phyloP scores from a whole-genome alignment of 2,329 filamentous ascomycete species.

The Neopestalotiopsis rosae region DNA sequence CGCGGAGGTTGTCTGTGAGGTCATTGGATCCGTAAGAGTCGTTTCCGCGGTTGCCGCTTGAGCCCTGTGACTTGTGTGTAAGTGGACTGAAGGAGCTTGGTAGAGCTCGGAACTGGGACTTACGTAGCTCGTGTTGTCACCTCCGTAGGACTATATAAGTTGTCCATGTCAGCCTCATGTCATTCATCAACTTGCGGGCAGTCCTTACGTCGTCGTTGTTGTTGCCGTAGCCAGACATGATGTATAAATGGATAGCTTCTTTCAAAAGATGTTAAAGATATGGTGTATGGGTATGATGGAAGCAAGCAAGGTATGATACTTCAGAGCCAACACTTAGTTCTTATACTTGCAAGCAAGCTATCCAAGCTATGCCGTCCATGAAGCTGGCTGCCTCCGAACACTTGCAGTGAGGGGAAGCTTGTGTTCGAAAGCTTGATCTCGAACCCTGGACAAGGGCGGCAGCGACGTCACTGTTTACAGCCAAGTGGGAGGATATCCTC shows the following conservation, averaged over 20 bases:
- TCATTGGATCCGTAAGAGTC: conserved; percentile 14
- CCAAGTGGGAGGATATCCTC: not conserved
- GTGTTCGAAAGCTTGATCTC: conserved; percentile 6
- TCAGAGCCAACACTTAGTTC: not conserved
- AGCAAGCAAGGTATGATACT: not conserved
- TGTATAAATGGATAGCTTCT: conserved; percentile 19
- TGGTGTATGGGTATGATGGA: not conserved
- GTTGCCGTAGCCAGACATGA: conserved; percentile 53
- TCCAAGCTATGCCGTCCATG: not conserved
- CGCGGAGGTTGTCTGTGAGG: conserved; percentile 13
- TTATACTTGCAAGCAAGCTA: not conserved
- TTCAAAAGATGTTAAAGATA: not conserved
- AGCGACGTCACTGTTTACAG: conserved; percentile 5
- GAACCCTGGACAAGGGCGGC: not conserved
- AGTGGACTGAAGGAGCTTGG: not conserved
- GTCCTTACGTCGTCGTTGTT: conserved; percentile 46
- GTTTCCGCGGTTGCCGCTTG: conserved; percentile 1
- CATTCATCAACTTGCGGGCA: not conserved
- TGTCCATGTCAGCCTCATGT: conserved; percentile 3
- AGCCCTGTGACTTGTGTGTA: not conserved
- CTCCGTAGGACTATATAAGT: conserved; percentile 10
- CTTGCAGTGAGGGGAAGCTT: conserved; percentile 6
- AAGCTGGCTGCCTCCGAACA: not conserved
- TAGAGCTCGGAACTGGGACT: not conserved
- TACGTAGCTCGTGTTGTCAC: conserved; percentile 18